Conservation (phyloP, 345 rosid species). For the Hevea brasiliensis region DNA sequence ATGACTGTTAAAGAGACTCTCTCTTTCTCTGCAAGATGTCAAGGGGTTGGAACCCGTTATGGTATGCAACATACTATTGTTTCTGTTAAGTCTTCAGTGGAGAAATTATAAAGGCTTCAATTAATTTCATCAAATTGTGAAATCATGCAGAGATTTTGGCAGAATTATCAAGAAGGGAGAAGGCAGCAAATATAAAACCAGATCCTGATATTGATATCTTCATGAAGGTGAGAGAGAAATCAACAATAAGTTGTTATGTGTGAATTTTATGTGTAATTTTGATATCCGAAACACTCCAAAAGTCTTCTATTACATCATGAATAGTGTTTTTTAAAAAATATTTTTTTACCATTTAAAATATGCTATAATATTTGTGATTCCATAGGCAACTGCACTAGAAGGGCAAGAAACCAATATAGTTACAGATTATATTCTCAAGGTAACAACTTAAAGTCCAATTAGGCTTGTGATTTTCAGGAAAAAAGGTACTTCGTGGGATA, state of each 20-base stretch:
- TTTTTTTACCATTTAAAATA: background rate
- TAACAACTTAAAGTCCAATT: conserved; percentile 9
- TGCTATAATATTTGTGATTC: conserved; percentile 7
- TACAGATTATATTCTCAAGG: conserved; percentile 87
- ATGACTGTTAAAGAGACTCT: conserved; percentile 68
- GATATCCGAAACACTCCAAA: background rate
- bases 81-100: background rate
- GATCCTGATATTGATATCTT: conserved; percentile 80
- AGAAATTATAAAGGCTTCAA: background rate
- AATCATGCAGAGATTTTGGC: conserved; percentile 58
- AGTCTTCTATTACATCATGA: no score
- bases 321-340: no score
- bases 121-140: background rate
- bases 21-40: conserved; percentile 64
- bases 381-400: conserved; percentile 64
- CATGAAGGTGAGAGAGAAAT: conserved; percentile 75
- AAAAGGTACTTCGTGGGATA: background rate
- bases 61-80: conserved; percentile 36
- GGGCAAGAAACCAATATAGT: conserved; percentile 64
- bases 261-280: background rate
- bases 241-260: no score
- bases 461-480: no score
- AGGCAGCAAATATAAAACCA: conserved; percentile 76
- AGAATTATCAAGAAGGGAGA: conserved; percentile 79
- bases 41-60: conserved; percentile 59